Conservation (phyloP, 2,329 filamentous ascomycete genomes). For the Huntiella moniliformis region DNA sequence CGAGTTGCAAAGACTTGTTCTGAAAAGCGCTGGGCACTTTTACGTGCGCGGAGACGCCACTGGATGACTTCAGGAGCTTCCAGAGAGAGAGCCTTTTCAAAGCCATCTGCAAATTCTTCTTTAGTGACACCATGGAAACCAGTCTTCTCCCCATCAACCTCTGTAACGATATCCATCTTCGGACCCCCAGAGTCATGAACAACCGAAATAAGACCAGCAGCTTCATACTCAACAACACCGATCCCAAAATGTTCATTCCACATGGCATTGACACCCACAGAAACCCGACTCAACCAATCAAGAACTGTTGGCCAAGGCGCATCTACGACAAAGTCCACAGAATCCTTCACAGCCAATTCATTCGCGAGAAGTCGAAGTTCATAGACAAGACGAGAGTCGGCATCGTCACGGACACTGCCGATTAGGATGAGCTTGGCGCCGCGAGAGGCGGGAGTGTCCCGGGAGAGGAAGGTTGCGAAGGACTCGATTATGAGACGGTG, state of each 20-base stretch:
- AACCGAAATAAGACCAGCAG: constrained; percentile 78
- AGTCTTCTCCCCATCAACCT: constrained; percentile 59
- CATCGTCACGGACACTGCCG: constrained; percentile 75
- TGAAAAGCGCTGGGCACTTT: constrained; percentile 68
- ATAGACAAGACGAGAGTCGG: constrained; percentile 68
- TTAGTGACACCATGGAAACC: constrained; percentile 70
- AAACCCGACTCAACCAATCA: constrained; percentile 55
- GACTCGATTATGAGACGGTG: constrained; percentile 71
- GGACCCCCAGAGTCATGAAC: constrained; percentile 89
- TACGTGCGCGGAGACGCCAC: constrained; percentile 46
- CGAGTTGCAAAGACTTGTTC: constrained; percentile 66
- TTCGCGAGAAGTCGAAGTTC: constrained; percentile 70
- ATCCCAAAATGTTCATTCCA: constrained; percentile 99
- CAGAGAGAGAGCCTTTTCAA: constrained; percentile 55
- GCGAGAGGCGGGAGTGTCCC: constrained; percentile 29
- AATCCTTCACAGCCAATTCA: constrained; percentile 67
- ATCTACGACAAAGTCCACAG: constrained; percentile 75
- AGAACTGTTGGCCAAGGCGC: constrained; percentile 78
- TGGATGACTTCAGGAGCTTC: constrained; percentile 52
- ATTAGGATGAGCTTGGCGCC: constrained; percentile 60
- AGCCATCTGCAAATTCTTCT: constrained; percentile 63
- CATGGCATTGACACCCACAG: constrained; percentile 90
- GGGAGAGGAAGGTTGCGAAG: constrained; percentile 58
- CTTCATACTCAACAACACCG: constrained; percentile 94
- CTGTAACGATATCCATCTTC: constrained; percentile 78